phyloP scores from a whole-genome alignment of 257 asterid species.

The Solanum rostratum region DNA sequence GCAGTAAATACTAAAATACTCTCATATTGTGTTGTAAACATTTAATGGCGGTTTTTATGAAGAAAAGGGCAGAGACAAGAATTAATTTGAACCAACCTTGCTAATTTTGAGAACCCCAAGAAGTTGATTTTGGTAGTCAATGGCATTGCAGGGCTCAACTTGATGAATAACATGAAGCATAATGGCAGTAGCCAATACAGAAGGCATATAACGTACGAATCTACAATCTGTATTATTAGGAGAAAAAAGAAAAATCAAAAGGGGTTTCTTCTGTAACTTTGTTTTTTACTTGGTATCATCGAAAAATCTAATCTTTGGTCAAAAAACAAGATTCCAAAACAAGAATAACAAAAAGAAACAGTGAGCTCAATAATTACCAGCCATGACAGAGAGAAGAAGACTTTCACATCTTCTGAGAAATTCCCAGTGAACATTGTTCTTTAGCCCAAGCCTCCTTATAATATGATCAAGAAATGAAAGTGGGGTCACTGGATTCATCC shows the following conservation, averaged over 20 bases:
- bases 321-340: neutral
- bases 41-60: neutral
- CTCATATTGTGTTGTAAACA: too few species aligned
- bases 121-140: slow-evolving; percentile 60
- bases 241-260: neutral
- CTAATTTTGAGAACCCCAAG: slow-evolving; percentile 50
- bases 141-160: slow-evolving; percentile 39
- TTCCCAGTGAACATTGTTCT: slow-evolving; percentile 38
- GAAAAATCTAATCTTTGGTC: slow-evolving; percentile 7
- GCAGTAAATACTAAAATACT: neutral
- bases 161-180: slow-evolving; percentile 75
- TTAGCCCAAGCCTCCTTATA: slow-evolving; percentile 58
- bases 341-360: neutral
- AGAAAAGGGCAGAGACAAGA: neutral
- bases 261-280: neutral
- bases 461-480: slow-evolving; percentile 75
- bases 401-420: slow-evolving; percentile 52
- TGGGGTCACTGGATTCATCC: slow-evolving; percentile 95
- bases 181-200: slow-evolving; percentile 74
- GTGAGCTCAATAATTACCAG: slow-evolving; percentile 30
- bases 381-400: slow-evolving; percentile 46
- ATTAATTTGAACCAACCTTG: slow-evolving; percentile 34
- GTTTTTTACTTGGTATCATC: neutral
- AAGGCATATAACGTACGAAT: slow-evolving; percentile 45
- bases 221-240: slow-evolving; percentile 51